phyloP scores from a whole-genome alignment of 345 rosid genomes.

The Eucalyptus grandis region DNA sequence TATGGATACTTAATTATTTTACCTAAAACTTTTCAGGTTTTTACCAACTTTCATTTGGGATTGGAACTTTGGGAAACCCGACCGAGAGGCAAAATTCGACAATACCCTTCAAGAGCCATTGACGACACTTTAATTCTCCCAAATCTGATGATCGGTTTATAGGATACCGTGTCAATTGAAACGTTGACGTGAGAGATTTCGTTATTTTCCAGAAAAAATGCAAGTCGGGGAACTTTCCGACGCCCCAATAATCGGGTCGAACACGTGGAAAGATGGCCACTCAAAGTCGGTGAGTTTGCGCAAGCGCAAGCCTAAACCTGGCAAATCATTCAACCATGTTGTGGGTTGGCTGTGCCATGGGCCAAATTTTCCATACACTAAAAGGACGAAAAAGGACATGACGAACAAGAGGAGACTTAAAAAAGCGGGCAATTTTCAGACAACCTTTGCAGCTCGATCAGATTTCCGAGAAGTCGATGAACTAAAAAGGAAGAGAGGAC shows the following conservation, averaged over 20 bases:
- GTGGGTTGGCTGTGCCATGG: neutral
- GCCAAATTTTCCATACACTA: neutral
- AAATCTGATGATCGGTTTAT: neutral
- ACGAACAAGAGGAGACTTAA: neutral
- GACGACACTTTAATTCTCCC: neutral
- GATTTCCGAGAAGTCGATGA: neutral
- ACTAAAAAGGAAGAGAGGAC: neutral
- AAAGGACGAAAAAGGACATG: neutral
- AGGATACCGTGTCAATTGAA: neutral
- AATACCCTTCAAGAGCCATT: neutral
- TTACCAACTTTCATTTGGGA: rapidly evolving
- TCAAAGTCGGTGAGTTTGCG: neutral
- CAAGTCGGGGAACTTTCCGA: neutral
- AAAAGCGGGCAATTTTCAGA: neutral
- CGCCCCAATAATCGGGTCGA: neutral
- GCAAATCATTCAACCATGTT: neutral
- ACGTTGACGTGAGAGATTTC: neutral
- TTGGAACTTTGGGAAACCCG: neutral
- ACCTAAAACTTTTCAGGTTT: neutral
- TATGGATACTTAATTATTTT: neutral
- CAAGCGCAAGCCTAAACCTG: neutral
- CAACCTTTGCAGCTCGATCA: neutral
- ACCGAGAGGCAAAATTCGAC: neutral
- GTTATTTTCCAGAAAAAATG: too few species aligned
- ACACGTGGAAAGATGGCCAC: neutral